These are phyloP conservation scores for Ilyonectria mors-panacis DNA, from an alignment of 2,329 filamentous ascomycete genomes.

Conservation along the genomic window DNA sequence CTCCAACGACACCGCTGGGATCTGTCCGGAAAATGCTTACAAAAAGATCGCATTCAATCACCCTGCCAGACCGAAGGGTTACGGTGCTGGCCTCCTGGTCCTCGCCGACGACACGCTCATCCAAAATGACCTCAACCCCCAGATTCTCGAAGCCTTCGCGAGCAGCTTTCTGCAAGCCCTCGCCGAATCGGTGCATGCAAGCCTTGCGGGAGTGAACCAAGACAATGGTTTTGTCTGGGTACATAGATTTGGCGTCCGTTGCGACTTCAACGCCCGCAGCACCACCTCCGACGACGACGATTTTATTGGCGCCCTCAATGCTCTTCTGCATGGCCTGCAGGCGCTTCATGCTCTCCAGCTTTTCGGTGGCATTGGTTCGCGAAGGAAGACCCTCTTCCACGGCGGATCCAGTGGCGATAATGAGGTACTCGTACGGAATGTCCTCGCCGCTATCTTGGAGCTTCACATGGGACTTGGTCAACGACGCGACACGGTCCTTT, in stretches of 20 bases:
- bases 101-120: slow-evolving; percentile 61
- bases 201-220: slow-evolving; percentile 70
- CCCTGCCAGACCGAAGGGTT: slow-evolving; percentile 61
- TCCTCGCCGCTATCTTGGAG: slow-evolving; percentile 59
- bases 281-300: slow-evolving; percentile 71
- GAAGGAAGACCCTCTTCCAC: slow-evolving; percentile 63
- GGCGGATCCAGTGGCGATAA: slow-evolving; percentile 70
- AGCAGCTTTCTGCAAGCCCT: slow-evolving; percentile 57
- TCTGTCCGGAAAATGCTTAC: slow-evolving; percentile 50
- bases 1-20: background rate
- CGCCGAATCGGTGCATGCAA: slow-evolving; percentile 68
- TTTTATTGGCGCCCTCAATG: slow-evolving; percentile 58
- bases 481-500: slow-evolving; percentile 57
- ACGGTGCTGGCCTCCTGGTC: slow-evolving; percentile 56
- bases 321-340: slow-evolving; percentile 62
- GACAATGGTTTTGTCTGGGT: slow-evolving; percentile 69
- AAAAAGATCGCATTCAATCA: slow-evolving; percentile 65
- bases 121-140: slow-evolving; percentile 65
- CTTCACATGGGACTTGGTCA: slow-evolving; percentile 56
- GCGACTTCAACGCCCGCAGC: slow-evolving; percentile 75
- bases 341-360: slow-evolving; percentile 58
- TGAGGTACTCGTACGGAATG: slow-evolving; percentile 68
- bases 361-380: slow-evolving; percentile 60
- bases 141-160: slow-evolving; percentile 61
- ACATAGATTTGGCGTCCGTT: slow-evolving; percentile 69